phyloP scores from a whole-genome alignment of 441 rosid species.

The Kokia cookei region DNA sequence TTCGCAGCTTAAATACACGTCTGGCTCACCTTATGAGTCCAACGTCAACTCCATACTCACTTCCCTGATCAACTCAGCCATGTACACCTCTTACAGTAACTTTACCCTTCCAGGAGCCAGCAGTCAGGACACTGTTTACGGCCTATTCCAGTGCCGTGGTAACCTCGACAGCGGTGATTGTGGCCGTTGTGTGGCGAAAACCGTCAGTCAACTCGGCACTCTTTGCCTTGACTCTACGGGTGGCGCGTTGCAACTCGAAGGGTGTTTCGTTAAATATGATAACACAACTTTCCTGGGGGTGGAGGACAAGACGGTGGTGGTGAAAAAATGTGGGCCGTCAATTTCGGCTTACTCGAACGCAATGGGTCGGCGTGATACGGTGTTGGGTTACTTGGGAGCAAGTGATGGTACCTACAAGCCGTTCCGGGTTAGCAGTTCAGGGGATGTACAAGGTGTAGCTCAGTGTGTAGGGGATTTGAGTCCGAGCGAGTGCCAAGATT shows the following conservation, averaged over 20 bases:
- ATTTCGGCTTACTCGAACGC: conserved; percentile 22
- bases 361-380: conserved; percentile 30
- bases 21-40: conserved; percentile 45
- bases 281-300: conserved; percentile 45
- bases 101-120: conserved; percentile 31
- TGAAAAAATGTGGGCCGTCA: conserved; percentile 43
- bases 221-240: conserved; percentile 31
- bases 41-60: conserved; percentile 53
- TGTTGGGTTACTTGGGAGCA: conserved; percentile 32
- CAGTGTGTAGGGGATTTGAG: conserved; percentile 53
- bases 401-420: conserved; percentile 32
- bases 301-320: conserved; percentile 44
- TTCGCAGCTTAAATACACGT: conserved; percentile 40
- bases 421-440: conserved; percentile 34
- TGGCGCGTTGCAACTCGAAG: conserved; percentile 48
- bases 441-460: conserved; percentile 33
- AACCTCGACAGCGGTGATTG: conserved; percentile 45
- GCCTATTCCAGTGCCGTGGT: conserved; percentile 65
- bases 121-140: conserved; percentile 29
- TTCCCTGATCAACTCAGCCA: conserved; percentile 55
- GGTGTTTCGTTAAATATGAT: conserved; percentile 50
- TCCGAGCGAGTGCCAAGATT: conserved; percentile 55
- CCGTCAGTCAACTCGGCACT: conserved; percentile 49
- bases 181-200: conserved; percentile 43
- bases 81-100: conserved; percentile 43